Evolutionary conservation across 179 eudicot species (phyloP), one percentile per base, ranked within the genome.

Genomic region (Patellifolia procumbens): DNA sequence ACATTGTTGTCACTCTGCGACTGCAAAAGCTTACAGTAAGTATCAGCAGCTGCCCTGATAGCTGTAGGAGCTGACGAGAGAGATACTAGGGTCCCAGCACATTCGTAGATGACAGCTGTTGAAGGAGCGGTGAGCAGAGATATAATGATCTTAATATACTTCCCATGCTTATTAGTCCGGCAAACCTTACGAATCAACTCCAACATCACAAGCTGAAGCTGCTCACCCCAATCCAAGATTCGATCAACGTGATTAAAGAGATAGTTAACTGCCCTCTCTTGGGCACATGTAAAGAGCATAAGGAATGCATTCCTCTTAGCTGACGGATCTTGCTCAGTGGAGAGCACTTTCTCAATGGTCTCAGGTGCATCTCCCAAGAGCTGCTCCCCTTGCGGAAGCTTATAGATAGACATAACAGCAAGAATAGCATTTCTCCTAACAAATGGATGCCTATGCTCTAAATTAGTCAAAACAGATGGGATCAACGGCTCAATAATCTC

Each of bases 221-320:
- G 91, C 76, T 91, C 93, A 39, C 89, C 84, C 96, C 93, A 91
- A 43, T 91, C 93, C 71, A 65, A 82, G 76, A 91, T 88, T 72
- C 85, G 77, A 71, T 91, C 90, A 51, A 89, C 76, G 80, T 89
- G 80, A 12, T 84, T 83, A 68, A 91, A 86, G 17, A 91, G 87
- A 75, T 89, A 89, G 71, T 61, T 88, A 49, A 91, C 88, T 3
- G 96, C 96, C 84, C 83, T 87, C 7, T 91, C 93, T 76, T 91
- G 90, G 58, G 90, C 91, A 84, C 88, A 91, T 24, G 83, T 83
- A 66, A 89, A 89, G 75, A 89, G 72, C 91, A 88, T 86, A 52
- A 89, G 96, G 84, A 91, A 91, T 11, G 96, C 96, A 75, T 91
- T 91, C 82, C 96, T 83, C 83, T 88, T 91, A 35, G 96, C 93